Conservation (phyloP, 1,284 basidiomycete species). For the Austroboletus niveus region DNA sequence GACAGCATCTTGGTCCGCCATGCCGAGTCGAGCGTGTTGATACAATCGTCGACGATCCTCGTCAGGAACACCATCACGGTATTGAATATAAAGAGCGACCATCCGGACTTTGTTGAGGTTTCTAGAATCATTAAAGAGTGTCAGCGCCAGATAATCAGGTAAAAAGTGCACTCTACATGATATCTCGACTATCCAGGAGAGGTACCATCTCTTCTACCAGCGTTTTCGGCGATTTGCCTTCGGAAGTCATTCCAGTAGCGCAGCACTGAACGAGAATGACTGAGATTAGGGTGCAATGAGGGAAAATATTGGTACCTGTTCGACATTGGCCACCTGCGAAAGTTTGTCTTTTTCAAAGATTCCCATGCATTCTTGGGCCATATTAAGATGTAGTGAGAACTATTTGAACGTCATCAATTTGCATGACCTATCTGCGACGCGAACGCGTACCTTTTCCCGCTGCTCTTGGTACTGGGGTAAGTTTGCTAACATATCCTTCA, state of each 20-base stretch:
- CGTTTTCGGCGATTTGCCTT: constrained; percentile 88
- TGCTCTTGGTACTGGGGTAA: constrained; percentile 95
- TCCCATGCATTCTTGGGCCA: constrained; percentile 97
- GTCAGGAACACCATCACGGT: constrained; percentile 95
- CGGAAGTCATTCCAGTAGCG: constrained; percentile 84
- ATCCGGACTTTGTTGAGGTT: constrained; percentile 94
- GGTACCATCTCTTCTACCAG: constrained; percentile 99
- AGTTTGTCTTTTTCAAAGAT: constrained; percentile 90
- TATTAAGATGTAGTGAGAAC: constrained; percentile 95
- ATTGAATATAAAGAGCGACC: constrained; percentile 94
- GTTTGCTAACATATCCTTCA: constrained; percentile 98
- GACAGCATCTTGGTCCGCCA: constrained; percentile 92
- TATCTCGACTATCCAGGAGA: constrained; percentile 81
- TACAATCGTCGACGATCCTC: constrained; percentile 94
- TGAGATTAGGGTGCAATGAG: constrained; percentile 1
- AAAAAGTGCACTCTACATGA: constrained; percentile 55
- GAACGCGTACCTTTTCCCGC: constrained; percentile 78
- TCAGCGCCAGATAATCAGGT: not conserved
- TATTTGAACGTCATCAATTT: constrained; percentile 32
- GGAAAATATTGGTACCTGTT: constrained; percentile 66
- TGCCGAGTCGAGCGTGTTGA: constrained; percentile 89
- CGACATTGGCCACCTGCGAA: constrained; percentile 84
- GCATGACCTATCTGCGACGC: not conserved
- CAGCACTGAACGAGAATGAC: constrained; percentile 59
- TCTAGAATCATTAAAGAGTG: constrained; percentile 40